Percentiles rank a stretch among this genome's conserved stretches.
Evolutionary conservation across 2,329 filamentous ascomycete genomes (phyloP).

Genomic region (Beauveria sp.): DNA sequence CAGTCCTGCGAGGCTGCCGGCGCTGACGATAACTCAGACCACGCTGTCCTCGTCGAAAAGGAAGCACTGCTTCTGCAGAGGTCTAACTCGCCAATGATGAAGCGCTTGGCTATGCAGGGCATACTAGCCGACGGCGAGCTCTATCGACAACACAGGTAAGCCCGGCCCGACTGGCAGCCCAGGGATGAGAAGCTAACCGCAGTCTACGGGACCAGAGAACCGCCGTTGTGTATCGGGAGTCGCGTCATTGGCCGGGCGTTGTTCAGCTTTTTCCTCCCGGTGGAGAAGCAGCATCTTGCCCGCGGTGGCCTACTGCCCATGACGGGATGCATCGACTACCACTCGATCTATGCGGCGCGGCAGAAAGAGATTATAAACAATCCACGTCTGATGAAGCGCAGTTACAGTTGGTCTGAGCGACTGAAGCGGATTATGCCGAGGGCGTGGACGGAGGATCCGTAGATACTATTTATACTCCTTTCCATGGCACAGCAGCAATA

Average conservation of each 20-base stretch:
- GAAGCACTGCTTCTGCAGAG: neutral
- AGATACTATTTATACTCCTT: neutral
- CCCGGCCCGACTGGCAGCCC: neutral
- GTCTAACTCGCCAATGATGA: neutral
- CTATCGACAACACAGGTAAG: neutral
- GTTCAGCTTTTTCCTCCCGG: neutral
- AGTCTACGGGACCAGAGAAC: neutral
- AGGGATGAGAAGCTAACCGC: neutral
- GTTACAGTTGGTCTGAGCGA: neutral
- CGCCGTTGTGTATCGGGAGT: neutral
- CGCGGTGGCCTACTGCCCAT: neutral
- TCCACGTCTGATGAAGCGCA: neutral
- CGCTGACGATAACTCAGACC: neutral
- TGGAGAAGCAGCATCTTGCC: neutral
- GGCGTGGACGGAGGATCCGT: neutral
- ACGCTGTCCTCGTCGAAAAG: neutral
- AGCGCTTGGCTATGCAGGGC: neutral
- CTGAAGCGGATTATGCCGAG: neutral
- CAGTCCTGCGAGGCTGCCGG: neutral
- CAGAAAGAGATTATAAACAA: neutral
- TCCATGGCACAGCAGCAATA: neutral
- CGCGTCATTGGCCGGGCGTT: neutral
- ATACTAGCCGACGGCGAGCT: neutral
- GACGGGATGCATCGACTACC: neutral
- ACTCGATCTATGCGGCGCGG: neutral